Percentiles rank a stretch among this genome's conserved stretches.
Conservation (phyloP, 495 filamentous ascomycete genomes). For the Aspergillus ostianus region DNA sequence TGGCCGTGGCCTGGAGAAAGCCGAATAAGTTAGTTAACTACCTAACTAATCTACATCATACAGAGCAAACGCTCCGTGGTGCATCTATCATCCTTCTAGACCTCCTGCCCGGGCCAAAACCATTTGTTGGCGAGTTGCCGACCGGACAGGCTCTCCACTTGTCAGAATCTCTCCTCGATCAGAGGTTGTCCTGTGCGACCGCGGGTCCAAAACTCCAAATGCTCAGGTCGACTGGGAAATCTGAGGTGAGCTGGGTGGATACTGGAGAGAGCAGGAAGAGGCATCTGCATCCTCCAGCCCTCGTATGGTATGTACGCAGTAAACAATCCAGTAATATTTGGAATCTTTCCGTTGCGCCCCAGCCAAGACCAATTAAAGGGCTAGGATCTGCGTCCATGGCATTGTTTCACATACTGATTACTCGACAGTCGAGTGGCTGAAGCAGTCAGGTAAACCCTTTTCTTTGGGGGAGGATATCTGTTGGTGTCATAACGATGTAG, state of each 20-base stretch:
- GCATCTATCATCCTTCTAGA: constrained; percentile 8
- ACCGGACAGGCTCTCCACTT: constrained; percentile 6
- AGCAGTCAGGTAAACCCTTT: constrained; percentile 12
- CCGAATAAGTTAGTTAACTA: too few relatives aligned
- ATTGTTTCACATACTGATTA: constrained; percentile 24
- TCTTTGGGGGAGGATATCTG: not conserved
- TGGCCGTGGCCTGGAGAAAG: not conserved
- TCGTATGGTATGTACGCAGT: constrained; percentile 7
- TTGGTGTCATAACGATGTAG: too few relatives aligned
- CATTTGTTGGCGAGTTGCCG: not conserved
- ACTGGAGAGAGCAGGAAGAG: too few relatives aligned
- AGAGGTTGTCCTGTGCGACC: constrained; percentile 23
- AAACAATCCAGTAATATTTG: constrained; percentile 1
- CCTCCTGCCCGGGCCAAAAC: constrained; percentile 2
- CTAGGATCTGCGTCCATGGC: constrained; percentile 28
- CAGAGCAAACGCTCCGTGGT: constrained; percentile 6
- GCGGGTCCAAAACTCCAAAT: constrained; percentile 12
- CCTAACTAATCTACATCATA: constrained; percentile 18
- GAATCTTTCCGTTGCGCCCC: not conserved
- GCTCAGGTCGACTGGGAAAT: too few relatives aligned
- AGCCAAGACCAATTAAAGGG: constrained; percentile 14
- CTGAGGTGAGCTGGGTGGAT: not conserved
- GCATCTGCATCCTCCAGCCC: not conserved
- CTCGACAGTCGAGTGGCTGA: constrained; percentile 20
- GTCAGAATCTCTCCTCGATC: constrained; percentile 8